Conservation (phyloP, 176 grass and related monocot genomes). For the Aegilops sharonensis region DNA sequence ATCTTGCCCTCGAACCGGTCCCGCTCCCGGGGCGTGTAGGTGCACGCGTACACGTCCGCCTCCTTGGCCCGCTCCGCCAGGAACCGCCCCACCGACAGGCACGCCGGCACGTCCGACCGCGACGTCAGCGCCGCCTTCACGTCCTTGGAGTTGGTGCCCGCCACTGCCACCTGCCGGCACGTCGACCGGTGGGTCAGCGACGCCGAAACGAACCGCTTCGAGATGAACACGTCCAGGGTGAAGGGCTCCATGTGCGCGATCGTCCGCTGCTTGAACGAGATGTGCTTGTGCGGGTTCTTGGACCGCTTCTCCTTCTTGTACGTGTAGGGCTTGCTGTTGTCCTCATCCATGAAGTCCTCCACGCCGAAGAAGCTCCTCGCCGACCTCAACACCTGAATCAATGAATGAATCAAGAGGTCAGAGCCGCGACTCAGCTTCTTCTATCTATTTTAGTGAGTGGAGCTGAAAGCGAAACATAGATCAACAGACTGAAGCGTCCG, state of each 20-base stretch:
- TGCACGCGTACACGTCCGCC: constrained; percentile 86
- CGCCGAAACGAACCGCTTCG: constrained; percentile 86
- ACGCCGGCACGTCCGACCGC: constrained; percentile 79
- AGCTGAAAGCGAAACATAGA: neutral
- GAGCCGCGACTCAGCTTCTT: neutral
- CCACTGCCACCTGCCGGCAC: constrained; percentile 83
- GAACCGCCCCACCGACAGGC: constrained; percentile 71
- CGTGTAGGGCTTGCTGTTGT: constrained; percentile 88
- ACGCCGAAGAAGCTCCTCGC: constrained; percentile 92
- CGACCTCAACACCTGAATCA: constrained; percentile 47
- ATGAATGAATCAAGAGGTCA: neutral
- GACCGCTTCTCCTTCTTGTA: constrained; percentile 95
- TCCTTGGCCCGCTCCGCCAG: constrained; percentile 79
- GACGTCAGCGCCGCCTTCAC: constrained; percentile 65
- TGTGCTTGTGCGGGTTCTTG: constrained; percentile 85
- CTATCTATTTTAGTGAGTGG: neutral
- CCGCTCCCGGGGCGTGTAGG: constrained; percentile 70
- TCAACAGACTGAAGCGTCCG: neutral
- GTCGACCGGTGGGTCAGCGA: constrained; percentile 80
- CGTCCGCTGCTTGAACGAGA: constrained; percentile 91
- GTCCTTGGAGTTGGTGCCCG: constrained; percentile 90
- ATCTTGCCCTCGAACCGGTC: constrained; percentile 94
- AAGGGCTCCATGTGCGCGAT: constrained; percentile 92
- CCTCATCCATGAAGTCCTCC: constrained; percentile 84
- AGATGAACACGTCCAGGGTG: constrained; percentile 85